Evolutionary conservation across 192 early-diverging fungal species (phyloP), one percentile per base, ranked within the genome.

Genomic region (Borealophlyctis nickersoniae): DNA sequence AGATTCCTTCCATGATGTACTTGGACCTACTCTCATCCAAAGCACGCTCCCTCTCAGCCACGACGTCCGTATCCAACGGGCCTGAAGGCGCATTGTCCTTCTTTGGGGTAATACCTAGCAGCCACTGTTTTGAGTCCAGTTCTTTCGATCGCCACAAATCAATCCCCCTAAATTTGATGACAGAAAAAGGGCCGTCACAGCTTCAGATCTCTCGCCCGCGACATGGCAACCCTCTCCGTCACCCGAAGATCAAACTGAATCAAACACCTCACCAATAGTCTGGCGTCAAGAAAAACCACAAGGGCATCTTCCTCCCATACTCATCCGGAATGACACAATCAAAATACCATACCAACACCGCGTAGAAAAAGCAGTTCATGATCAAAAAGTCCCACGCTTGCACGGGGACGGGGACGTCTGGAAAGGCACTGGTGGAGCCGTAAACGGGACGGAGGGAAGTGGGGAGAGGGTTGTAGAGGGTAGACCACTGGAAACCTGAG

Each of bases 291-390:
- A 67, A 67, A 53, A 87, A 90, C 56, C 84, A 67, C 80, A 78
- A 83, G 3, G 84, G 82, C 56, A 79, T 78, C 55, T 57, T 65
- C 16, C 86, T 76, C n/a, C 89, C 89, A 63, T 77, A 90, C 58
- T 87, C 78, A 7, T 77, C 76, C 4, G 82, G 80, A 4, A 90
- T 23, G 23, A 86, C 79, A 39, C 75, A 70, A 23, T 81, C 83
- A 45, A 87, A 53, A 59, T 80, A 80, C 33, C 52, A 60, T 0
- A 81, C 70, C 16, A 87, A 63, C 13, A 68, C 49, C 32, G 78
- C 29, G 69, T 81, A 83, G 2, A 86, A 39, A 60, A 56, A 71
- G 36, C 81, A 78, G 66, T 90, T 81, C 81, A 87, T 83, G 54
- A 91, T 52, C 65, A 91, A 67, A 1, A 81, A 75, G 66, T 86